phyloP scores from a whole-genome alignment of 2,329 filamentous ascomycete genomes.

The Piedraia hortae region DNA sequence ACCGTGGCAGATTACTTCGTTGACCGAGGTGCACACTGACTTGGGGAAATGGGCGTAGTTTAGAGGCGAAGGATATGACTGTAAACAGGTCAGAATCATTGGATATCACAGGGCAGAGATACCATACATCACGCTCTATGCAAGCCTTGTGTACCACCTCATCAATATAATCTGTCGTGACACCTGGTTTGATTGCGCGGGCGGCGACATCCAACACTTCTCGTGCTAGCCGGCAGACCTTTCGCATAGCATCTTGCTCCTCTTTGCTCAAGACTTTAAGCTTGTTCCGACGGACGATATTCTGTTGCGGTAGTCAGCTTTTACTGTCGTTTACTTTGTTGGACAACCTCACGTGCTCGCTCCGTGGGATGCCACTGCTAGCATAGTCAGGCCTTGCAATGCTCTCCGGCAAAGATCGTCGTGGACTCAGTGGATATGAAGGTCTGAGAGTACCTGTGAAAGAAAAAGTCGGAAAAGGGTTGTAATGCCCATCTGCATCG shows the following conservation, averaged over 20 bases:
- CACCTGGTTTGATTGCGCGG: constrained; percentile 56
- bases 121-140: constrained; percentile 54
- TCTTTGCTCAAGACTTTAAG: constrained; percentile 57
- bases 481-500: constrained; percentile 62
- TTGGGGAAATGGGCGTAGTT: constrained; percentile 96
- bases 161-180: constrained; percentile 88
- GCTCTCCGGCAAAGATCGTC: constrained; percentile 44
- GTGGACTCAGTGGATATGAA: constrained; percentile 38
- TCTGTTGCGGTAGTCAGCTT: constrained; percentile 2
- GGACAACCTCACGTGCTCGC: constrained; percentile 27
- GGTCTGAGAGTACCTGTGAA: constrained; percentile 64
- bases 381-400: constrained; percentile 77
- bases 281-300: constrained; percentile 42
- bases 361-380: constrained; percentile 46
- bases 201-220: constrained; percentile 87
- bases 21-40: constrained; percentile 84
- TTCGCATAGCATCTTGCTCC: constrained; percentile 71
- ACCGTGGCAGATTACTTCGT: constrained; percentile 96
- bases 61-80: constrained; percentile 84
- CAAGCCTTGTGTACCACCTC: constrained; percentile 87
- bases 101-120: neutral
- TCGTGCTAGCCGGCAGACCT: constrained; percentile 60
- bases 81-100: constrained; percentile 1
- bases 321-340: neutral
- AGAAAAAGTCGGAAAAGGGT: constrained; percentile 70